Conservation (phyloP, 2,329 filamentous ascomycete species). For the Phaeosphaeria sp. region DNA sequence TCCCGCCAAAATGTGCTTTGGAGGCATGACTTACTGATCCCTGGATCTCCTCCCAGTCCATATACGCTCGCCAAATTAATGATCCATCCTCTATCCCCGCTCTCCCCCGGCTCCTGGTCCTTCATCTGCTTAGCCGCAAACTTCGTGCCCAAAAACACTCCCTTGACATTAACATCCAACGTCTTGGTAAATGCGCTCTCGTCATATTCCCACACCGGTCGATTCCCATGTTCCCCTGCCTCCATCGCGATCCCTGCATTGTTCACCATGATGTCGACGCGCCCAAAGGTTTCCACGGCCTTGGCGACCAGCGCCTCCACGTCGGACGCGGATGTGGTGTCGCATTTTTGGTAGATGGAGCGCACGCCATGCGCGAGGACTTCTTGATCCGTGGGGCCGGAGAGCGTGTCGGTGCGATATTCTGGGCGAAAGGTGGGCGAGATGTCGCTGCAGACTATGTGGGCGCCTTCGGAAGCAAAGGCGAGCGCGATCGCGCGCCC, state of each 20-base stretch:
- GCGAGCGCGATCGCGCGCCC: conserved; percentile 42
- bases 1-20: neutral
- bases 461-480: conserved; percentile 41
- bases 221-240: conserved; percentile 26
- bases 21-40: conserved; percentile 28
- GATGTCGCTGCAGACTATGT: conserved; percentile 41
- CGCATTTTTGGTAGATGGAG: conserved; percentile 46
- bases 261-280: conserved; percentile 57
- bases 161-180: conserved; percentile 47
- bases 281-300: conserved; percentile 54
- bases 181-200: conserved; percentile 56
- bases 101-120: conserved; percentile 49
- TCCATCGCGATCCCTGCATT: conserved; percentile 57
- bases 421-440: conserved; percentile 21
- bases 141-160: conserved; percentile 54
- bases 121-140: conserved; percentile 59
- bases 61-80: conserved; percentile 62
- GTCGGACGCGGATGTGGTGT: conserved; percentile 53
- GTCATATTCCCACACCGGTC: conserved; percentile 54
- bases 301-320: conserved; percentile 52
- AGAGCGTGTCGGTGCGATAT: conserved; percentile 18
- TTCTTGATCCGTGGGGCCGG: conserved; percentile 40
- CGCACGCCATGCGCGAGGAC: conserved; percentile 35
- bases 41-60: conserved; percentile 49
- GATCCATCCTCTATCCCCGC: conserved; percentile 57